Conservation (phyloP, 306 rosid genomes). For the Vachellia collinsii region DNA sequence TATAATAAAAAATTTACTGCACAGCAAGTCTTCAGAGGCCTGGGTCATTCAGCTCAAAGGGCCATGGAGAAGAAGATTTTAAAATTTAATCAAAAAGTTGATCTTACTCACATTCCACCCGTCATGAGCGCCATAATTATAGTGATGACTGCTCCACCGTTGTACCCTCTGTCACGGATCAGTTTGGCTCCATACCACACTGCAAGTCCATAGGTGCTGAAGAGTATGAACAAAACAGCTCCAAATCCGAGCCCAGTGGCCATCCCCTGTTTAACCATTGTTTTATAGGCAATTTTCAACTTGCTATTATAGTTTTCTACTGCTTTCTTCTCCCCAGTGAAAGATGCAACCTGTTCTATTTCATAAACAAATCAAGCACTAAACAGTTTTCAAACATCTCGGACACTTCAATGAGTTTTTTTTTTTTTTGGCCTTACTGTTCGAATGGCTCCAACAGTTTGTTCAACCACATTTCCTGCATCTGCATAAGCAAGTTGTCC, state of each 20-base stretch:
- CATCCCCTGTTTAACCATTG: constrained; percentile 68
- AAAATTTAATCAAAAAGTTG: background rate
- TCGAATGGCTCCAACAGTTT: constrained; percentile 80
- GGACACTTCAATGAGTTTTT: constrained; percentile 4
- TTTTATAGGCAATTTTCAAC: constrained; percentile 58
- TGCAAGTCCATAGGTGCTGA: constrained; percentile 81
- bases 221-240: constrained; percentile 43
- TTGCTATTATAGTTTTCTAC: constrained; percentile 63
- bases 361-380: constrained; percentile 19
- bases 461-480: constrained; percentile 85
- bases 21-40: background rate
- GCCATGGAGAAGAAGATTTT: background rate
- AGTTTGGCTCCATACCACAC: constrained; percentile 86
- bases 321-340: constrained; percentile 83
- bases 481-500: constrained; percentile 88
- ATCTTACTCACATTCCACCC: constrained; percentile 81
- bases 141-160: constrained; percentile 73
- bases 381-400: background rate
- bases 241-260: constrained; percentile 75
- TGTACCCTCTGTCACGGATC: constrained; percentile 63
- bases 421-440: constrained; percentile 58
- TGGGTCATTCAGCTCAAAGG: background rate
- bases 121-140: constrained; percentile 73
- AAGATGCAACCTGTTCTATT: constrained; percentile 75
- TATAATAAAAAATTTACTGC: background rate